Evolutionary conservation across 176 grass and related monocot species (phyloP).

Genomic region (Neostapfia colusana): DNA sequence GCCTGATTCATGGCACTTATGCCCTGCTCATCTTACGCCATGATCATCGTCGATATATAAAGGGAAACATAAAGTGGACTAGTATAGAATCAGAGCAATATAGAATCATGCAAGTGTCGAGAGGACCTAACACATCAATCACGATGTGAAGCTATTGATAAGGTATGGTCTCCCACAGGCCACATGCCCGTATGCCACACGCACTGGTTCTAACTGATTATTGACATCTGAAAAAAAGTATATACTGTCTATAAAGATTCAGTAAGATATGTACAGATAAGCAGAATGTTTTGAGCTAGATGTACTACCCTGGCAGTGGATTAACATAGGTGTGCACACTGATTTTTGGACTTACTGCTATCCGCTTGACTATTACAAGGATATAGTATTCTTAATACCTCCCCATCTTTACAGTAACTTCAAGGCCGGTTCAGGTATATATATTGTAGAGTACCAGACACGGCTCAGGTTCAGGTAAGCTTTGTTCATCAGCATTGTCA

Average conservation of each 20-base stretch:
- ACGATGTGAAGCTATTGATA: neutral
- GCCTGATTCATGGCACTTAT: conserved; percentile 19
- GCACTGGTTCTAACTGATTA: conserved; percentile 14
- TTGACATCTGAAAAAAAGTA: conserved; percentile 16
- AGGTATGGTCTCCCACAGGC: conserved; percentile 22
- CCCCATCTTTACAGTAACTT: conserved; percentile 41
- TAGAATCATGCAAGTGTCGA: conserved; percentile 22
- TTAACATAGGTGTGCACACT: conserved; percentile 8
- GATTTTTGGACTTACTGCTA: conserved; percentile 25
- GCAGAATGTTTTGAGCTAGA: conserved; percentile 17
- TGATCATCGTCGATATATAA: neutral
- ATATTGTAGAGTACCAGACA: conserved; percentile 27
- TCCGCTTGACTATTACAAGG: conserved; percentile 40
- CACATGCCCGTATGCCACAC: conserved; percentile 2
- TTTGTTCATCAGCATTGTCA: conserved; percentile 36
- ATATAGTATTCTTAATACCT: conserved; percentile 41
- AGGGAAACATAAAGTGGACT: neutral
- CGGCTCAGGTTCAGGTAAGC: conserved; percentile 22
- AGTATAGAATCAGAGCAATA: conserved; percentile 13
- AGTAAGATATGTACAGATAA: conserved; percentile 27
- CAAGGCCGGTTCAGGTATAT: conserved; percentile 30
- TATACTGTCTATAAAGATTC: conserved; percentile 19
- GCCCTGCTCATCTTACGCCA: neutral
- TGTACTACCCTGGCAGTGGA: neutral
- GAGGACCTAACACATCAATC: conserved; percentile 8